Percentiles rank a stretch among this genome's conserved stretches.
Evolutionary conservation across 176 grass and related monocot genomes (phyloP).

Genomic region (Metroxylon sagu): DNA sequence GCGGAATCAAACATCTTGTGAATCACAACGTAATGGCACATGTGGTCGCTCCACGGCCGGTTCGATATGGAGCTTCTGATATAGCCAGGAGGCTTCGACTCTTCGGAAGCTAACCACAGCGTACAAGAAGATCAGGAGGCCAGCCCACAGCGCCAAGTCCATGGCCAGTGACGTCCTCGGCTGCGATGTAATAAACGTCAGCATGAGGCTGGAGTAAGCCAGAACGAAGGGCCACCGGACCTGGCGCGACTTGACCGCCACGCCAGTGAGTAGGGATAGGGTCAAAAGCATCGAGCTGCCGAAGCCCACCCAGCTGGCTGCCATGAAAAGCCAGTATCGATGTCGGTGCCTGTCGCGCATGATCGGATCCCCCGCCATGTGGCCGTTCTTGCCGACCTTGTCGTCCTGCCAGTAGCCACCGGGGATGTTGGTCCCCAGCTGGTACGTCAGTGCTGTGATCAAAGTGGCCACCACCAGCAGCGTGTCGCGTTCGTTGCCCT

Average conservation of each 20-base stretch:
- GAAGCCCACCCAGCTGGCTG: slow-evolving; percentile 37
- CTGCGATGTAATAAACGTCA: slow-evolving; percentile 46
- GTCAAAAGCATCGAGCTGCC: slow-evolving; percentile 46
- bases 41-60: too few relatives aligned
- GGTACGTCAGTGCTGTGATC: slow-evolving; percentile 54
- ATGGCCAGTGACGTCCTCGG: slow-evolving; percentile 27
- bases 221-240: slow-evolving; percentile 38
- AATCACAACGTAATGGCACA: too few relatives aligned
- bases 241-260: slow-evolving; percentile 22
- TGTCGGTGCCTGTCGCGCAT: slow-evolving; percentile 39
- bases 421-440: slow-evolving; percentile 36
- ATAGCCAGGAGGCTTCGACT: too few relatives aligned
- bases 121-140: slow-evolving; percentile 31
- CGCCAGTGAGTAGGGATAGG: slow-evolving; percentile 37
- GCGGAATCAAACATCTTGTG: too few relatives aligned
- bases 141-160: slow-evolving; percentile 29
- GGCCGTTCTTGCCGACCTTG: neutral
- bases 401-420: slow-evolving; percentile 49
- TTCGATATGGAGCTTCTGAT: too few relatives aligned
- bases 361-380: slow-evolving; percentile 41
- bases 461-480: slow-evolving; percentile 23
- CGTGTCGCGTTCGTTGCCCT: too few relatives aligned
- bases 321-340: slow-evolving; percentile 39
- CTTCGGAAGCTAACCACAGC: slow-evolving; percentile 16
- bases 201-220: slow-evolving; percentile 46